phyloP scores from a whole-genome alignment of 83 land plant species.

The Picea mariana region DNA sequence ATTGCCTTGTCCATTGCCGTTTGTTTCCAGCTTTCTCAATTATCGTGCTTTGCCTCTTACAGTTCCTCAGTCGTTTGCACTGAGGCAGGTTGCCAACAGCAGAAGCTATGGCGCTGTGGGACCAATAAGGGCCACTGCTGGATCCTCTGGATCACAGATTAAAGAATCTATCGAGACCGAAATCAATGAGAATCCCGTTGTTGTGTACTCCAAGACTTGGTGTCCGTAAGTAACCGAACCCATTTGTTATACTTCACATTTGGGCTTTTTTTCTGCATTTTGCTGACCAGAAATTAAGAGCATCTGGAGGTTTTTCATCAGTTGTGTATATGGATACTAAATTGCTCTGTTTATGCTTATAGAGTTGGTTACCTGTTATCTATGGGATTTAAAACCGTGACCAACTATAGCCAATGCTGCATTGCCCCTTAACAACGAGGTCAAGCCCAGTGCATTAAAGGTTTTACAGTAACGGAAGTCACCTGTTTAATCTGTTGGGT shows the following conservation, averaged over 20 bases:
- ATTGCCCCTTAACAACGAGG: no score
- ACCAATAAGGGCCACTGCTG: neutral
- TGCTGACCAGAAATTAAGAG: no score
- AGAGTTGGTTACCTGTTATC: no score
- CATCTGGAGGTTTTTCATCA: no score
- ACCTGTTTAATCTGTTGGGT: no score
- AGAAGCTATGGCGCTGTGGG: neutral
- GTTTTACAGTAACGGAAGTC: no score
- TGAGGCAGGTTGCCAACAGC: neutral
- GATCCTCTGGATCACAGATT: neutral
- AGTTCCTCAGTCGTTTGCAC: neutral
- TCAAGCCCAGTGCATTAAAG: no score
- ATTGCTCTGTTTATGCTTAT: no score
- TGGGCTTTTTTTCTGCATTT: no score
- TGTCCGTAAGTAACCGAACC: neutral
- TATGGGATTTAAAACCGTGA: no score
- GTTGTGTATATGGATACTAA: no score
- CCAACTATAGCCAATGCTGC: no score
- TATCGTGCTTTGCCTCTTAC: neutral
- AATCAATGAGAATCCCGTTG: neutral
- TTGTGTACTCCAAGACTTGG: conserved; percentile 7
- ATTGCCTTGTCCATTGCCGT: neutral
- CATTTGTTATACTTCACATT: neutral
- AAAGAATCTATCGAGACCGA: neutral
- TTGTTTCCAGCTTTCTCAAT: neutral